Conservation (phyloP, 495 filamentous ascomycete genomes). For the Hypoxylon crocopeplum region DNA sequence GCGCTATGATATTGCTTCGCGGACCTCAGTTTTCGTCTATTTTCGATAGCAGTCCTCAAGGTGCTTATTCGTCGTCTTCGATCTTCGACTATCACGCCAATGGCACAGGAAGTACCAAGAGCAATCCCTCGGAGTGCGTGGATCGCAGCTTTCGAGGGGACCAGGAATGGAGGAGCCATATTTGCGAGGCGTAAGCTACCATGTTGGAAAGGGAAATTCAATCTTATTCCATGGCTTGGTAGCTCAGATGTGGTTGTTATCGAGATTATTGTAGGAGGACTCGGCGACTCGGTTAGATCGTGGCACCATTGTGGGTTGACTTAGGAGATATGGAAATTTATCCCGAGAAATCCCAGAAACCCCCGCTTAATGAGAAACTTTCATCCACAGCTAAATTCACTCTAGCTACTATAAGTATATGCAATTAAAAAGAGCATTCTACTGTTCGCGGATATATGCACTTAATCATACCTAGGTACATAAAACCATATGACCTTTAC, state of each 20-base stretch:
- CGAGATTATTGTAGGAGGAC: no score
- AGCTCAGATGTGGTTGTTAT: background rate
- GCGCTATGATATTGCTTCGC: slow-evolving; percentile 49
- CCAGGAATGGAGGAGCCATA: slow-evolving; percentile 55
- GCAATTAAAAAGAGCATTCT: background rate
- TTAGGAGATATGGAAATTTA: no score
- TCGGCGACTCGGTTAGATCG: background rate
- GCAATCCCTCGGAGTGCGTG: slow-evolving; percentile 59
- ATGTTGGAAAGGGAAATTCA: slow-evolving; percentile 7
- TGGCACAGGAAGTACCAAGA: slow-evolving; percentile 59
- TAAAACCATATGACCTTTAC: no score
- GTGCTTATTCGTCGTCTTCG: slow-evolving; percentile 58
- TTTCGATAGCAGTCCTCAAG: slow-evolving; percentile 51
- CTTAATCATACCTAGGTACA: background rate
- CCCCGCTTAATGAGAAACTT: no score
- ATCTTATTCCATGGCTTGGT: slow-evolving; percentile 4
- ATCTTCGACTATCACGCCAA: slow-evolving; percentile 61
- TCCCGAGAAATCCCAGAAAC: no score
- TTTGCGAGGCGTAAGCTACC: slow-evolving; percentile 19
- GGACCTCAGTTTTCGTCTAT: slow-evolving; percentile 53
- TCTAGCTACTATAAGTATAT: background rate
- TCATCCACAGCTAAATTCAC: no score
- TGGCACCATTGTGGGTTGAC: background rate
- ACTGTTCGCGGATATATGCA: background rate
- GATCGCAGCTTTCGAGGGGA: slow-evolving; percentile 61